Base-by-base conservation (phyloP, 768 basidiomycete species). In the Brasilioporus rufonigricans region DNA sequence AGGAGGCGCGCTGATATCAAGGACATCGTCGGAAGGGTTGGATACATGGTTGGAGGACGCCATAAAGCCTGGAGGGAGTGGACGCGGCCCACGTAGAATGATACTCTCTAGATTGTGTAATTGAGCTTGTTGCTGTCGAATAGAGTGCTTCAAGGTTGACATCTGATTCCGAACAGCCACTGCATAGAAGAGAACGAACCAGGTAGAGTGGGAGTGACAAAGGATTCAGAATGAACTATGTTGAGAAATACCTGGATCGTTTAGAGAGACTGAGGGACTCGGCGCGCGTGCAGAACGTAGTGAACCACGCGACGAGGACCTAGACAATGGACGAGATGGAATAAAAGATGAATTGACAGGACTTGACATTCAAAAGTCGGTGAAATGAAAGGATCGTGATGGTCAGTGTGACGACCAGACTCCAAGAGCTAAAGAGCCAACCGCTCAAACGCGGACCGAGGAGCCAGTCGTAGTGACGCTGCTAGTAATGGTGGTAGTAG, bases 121-220 rank as follows among this genome's bases (percentile, higher is more conserved):
- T 62, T 91, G 88, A 19, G 89, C 89, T 74, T 91, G 88, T 65
- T 92, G 87, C 62, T 91, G 89, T 57, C 90, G 76, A 62, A 92
- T 92, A 66, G 79, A 82, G 68, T 92, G 90, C 72, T 87, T 91
- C 65, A 92, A 73, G 38, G 84, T 85, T 61, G 88, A 89, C 73
- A 92, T 85, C 56, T 91, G 89, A 62, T 82, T 85, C 52, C 90
- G 83, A 50, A 91, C 77, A 58, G 84, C 80, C 65, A 91, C 90
- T 92, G 63, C 47, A 63, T 57, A 55, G 58, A 66, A 63, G 39
- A 56, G 56, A 64, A 62, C 58, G 67, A 66, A 70, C 63, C 62
- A 52, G 53, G 48, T 61, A 41, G 49, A 52, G 21, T 55, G 58
- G 56, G 61, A 60, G 43, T 60, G 53, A 66, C 57, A 57, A 61